phyloP scores from a whole-genome alignment of 164 flowering plant species.

The Umbilicus rupestris region DNA sequence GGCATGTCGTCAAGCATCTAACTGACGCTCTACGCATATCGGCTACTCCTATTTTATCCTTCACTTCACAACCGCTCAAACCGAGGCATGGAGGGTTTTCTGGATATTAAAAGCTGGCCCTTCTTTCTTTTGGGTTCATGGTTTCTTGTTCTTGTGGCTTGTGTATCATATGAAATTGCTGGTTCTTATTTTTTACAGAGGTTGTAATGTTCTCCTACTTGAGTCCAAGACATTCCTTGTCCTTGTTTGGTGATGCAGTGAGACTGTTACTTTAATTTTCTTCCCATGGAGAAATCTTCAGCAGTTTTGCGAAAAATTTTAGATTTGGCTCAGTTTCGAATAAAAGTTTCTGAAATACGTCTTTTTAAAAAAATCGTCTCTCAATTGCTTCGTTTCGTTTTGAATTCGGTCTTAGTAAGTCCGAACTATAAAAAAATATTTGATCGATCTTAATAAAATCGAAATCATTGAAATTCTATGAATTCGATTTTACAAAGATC shows the following conservation, averaged over 20 bases:
- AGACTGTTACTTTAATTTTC: no score
- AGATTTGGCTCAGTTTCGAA: no score
- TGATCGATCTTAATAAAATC: no score
- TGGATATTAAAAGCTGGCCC: constrained; percentile 7
- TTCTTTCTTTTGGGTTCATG: constrained; percentile 5
- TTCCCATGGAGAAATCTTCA: no score
- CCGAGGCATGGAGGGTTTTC: background rate
- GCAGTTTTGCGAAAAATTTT: no score
- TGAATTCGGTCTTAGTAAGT: no score
- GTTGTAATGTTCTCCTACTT: background rate
- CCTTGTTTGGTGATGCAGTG: background rate
- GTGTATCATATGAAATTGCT: background rate
- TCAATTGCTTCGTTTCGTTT: no score
- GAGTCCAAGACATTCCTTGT: background rate
- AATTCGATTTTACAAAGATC: no score
- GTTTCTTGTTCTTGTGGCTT: background rate
- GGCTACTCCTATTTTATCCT: background rate
- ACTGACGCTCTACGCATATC: background rate
- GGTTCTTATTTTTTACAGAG: background rate
- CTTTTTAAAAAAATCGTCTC: no score
- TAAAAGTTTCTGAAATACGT: no score
- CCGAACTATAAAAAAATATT: no score
- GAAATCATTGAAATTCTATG: no score
- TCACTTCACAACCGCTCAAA: background rate
- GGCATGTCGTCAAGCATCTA: background rate